Evolutionary conservation across 257 asterid genomes (phyloP).

Genomic region (Forsythia suspensa): DNA sequence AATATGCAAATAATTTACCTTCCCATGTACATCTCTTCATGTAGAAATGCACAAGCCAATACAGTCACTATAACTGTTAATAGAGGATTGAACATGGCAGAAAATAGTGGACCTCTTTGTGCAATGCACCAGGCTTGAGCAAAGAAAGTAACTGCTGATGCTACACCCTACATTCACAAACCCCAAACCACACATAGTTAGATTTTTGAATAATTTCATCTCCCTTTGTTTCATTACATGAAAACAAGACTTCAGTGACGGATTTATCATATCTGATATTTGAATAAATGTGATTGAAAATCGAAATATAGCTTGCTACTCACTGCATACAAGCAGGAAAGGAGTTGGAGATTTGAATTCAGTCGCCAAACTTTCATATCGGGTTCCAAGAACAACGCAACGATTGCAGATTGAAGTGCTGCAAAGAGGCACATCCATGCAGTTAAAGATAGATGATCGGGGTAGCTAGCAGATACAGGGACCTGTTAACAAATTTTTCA

Average conservation of each 20-base stretch:
- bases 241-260: not conserved
- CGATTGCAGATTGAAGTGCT: constrained; percentile 28
- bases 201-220: not conserved
- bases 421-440: constrained; percentile 44
- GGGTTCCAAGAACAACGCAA: constrained; percentile 28
- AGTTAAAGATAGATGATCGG: constrained; percentile 42
- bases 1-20: constrained; percentile 28
- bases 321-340: constrained; percentile 35
- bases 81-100: constrained; percentile 73
- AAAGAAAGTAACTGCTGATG: constrained; percentile 51
- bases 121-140: constrained; percentile 67
- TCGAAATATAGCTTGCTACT: not conserved
- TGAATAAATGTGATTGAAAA: not conserved
- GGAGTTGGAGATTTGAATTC: constrained; percentile 25
- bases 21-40: constrained; percentile 69
- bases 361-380: constrained; percentile 36
- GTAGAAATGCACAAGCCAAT: constrained; percentile 49
- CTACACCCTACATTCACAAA: constrained; percentile 26
- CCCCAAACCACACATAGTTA: not conserved
- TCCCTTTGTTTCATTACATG: too few species aligned
- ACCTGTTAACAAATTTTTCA: constrained; percentile 27
- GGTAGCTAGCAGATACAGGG: constrained; percentile 27
- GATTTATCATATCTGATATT: not conserved
- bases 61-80: constrained; percentile 49
- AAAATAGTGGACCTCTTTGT: constrained; percentile 58